Percentiles rank a stretch among this genome's conserved stretches.
These are phyloP conservation scores for Penicillium odoratum DNA, from an alignment of 495 filamentous ascomycete species.

Conservation along the genomic window DNA sequence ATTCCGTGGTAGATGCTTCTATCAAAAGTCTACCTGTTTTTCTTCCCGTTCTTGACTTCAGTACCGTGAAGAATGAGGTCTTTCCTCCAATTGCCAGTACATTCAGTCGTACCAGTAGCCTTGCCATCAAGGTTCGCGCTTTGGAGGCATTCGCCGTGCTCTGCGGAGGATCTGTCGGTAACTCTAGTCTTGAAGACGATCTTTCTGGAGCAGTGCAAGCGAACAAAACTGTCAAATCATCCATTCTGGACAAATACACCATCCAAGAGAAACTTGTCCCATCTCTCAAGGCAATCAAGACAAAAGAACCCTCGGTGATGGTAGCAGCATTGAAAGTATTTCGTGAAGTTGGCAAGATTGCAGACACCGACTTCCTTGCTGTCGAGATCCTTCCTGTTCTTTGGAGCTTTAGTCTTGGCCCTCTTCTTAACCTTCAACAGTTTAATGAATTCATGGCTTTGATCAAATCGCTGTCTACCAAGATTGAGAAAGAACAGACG, in stretches of 20 bases:
- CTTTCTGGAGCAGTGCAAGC: constrained; percentile 62
- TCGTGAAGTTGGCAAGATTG: constrained; percentile 73
- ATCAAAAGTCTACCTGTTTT: constrained; percentile 71
- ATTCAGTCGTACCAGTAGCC: constrained; percentile 87
- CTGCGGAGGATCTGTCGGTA: constrained; percentile 66
- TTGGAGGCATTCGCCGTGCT: constrained; percentile 86
- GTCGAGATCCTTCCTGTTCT: constrained; percentile 85
- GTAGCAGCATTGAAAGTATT: constrained; percentile 88
- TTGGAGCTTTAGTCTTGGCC: constrained; percentile 91
- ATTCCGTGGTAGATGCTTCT: constrained; percentile 81
- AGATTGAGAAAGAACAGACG: constrained; percentile 84
- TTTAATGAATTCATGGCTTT: constrained; percentile 86
- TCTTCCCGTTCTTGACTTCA: constrained; percentile 85
- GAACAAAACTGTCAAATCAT: constrained; percentile 56
- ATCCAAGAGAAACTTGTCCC: constrained; percentile 96
- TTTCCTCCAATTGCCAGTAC: constrained; percentile 88
- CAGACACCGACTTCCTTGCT: constrained; percentile 90
- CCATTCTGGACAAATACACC: constrained; percentile 92
- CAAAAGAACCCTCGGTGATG: constrained; percentile 96
- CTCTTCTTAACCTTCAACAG: constrained; percentile 79
- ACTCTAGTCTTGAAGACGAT: constrained; percentile 54
- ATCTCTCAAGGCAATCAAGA: constrained; percentile 88
- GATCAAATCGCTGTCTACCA: constrained; percentile 74
- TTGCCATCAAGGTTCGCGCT: constrained; percentile 90
- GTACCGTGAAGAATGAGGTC: constrained; percentile 91